These are phyloP conservation scores for Fonsecaea pugnacius DNA, from an alignment of 2,329 filamentous ascomycete genomes.

Conservation along the genomic window DNA sequence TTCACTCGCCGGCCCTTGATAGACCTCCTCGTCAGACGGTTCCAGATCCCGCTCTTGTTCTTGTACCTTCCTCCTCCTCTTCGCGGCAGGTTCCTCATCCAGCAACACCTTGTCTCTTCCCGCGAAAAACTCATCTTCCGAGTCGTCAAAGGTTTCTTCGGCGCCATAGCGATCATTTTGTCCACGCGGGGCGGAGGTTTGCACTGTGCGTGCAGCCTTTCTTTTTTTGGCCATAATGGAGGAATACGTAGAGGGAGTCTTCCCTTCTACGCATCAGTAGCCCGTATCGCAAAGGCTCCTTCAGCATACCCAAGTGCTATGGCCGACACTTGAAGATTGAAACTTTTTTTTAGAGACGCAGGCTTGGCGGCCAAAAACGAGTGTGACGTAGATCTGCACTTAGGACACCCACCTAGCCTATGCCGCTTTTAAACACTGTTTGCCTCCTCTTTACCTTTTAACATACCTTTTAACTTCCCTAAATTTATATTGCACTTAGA, in stretches of 20 bases:
- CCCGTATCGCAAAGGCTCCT: neutral
- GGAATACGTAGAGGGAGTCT: neutral
- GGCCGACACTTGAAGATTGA: constrained; percentile 3
- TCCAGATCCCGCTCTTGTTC: constrained; percentile 64
- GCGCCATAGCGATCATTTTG: constrained; percentile 44
- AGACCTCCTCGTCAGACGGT: constrained; percentile 66
- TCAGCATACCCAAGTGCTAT: neutral
- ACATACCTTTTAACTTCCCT: too few species aligned
- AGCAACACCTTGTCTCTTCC: constrained; percentile 84
- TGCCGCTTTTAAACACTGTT: neutral
- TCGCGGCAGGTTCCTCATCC: constrained; percentile 77
- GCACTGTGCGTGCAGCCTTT: constrained; percentile 63
- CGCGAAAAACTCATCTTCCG: constrained; percentile 90
- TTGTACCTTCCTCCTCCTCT: constrained; percentile 71
- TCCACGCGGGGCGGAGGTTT: neutral
- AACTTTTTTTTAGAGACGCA: constrained; percentile 22
- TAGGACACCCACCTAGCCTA: neutral
- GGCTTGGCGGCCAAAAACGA: constrained; percentile 23
- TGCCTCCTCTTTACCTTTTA: too few species aligned
- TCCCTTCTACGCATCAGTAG: neutral
- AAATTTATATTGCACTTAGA: too few species aligned
- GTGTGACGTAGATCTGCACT: neutral
- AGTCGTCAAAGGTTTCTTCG: constrained; percentile 82
- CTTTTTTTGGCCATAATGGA: constrained; percentile 62
- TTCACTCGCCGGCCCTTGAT: constrained; percentile 50